Evolutionary conservation across 495 filamentous ascomycete genomes (phyloP).

Genomic region (Aspergillus asperescens): DNA sequence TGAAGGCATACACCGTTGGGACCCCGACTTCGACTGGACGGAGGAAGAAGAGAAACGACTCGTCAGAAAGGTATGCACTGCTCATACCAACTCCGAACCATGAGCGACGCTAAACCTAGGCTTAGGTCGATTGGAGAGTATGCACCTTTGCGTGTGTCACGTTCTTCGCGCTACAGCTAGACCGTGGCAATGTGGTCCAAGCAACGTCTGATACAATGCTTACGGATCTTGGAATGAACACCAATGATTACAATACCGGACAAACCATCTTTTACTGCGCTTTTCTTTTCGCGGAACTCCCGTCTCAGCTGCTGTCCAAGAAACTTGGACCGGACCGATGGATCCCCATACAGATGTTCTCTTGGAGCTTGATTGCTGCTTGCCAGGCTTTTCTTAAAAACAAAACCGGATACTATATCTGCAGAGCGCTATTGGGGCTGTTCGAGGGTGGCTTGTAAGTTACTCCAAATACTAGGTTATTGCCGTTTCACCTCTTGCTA

Average conservation of each 20-base stretch:
- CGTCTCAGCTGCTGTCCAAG: constrained; percentile 69
- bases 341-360: constrained; percentile 78
- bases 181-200: constrained; percentile 69
- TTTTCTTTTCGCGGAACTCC: constrained; percentile 66
- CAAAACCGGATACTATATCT: constrained; percentile 56
- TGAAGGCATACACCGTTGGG: constrained; percentile 70
- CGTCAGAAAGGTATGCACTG: constrained; percentile 52
- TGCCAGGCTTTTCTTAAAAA: constrained; percentile 62
- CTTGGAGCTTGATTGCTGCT: constrained; percentile 68
- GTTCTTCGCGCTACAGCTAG: constrained; percentile 79
- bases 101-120: constrained; percentile 2
- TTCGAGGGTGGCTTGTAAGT: constrained; percentile 69
- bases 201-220: constrained; percentile 70
- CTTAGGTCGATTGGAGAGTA: constrained; percentile 52
- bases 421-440: constrained; percentile 62
- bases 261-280: constrained; percentile 65
- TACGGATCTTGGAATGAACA: constrained; percentile 52
- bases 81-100: neutral
- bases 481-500: constrained; percentile 22
- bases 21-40: constrained; percentile 67
- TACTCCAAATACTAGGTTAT: neutral
- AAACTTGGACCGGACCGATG: constrained; percentile 75
- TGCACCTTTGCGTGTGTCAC: constrained; percentile 66
- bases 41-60: constrained; percentile 63
- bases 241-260: constrained; percentile 74